These are phyloP conservation scores for Ophiostoma montium DNA, from an alignment of 2,329 filamentous ascomycete genomes.

Conservation along the genomic window DNA sequence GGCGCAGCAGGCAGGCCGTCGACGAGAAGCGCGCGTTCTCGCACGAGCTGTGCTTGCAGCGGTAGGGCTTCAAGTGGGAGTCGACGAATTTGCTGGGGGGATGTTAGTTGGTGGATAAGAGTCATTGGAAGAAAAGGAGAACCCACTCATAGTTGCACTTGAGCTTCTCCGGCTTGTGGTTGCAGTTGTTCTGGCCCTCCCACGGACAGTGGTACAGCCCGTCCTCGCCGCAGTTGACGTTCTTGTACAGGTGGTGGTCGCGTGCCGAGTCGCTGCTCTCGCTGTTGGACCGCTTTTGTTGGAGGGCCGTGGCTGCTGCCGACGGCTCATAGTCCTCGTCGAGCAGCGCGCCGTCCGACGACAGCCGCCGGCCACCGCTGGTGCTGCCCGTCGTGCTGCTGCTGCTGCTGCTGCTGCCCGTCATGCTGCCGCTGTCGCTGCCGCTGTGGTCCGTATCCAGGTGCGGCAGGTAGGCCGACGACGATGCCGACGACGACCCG, in stretches of 20 bases:
- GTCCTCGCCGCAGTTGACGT: conserved; percentile 47
- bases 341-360: conserved; percentile 2
- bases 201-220: conserved; percentile 91
- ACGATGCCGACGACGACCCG: conserved; percentile 31
- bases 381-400: neutral
- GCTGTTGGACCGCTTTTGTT: conserved; percentile 34
- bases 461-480: conserved; percentile 11
- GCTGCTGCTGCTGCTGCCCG: neutral
- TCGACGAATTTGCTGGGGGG: conserved; percentile 85
- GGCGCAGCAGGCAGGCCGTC: conserved; percentile 83
- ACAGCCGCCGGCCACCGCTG: neutral
- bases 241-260: conserved; percentile 59
- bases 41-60: conserved; percentile 76
- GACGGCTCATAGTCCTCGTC: conserved; percentile 25
- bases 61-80: conserved; percentile 91
- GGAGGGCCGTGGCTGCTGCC: conserved; percentile 16
- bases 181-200: conserved; percentile 57
- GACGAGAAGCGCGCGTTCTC: conserved; percentile 84
- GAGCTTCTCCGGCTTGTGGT: conserved; percentile 85
- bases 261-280: conserved; percentile 30
- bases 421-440: conserved; percentile 1
- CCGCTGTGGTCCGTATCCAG: neutral
- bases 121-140: neutral
- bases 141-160: conserved; percentile 98
- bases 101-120: neutral